These are phyloP conservation scores for Golubevia pallescens DNA, from an alignment of 1,284 basidiomycete species.

Conservation along the genomic window DNA sequence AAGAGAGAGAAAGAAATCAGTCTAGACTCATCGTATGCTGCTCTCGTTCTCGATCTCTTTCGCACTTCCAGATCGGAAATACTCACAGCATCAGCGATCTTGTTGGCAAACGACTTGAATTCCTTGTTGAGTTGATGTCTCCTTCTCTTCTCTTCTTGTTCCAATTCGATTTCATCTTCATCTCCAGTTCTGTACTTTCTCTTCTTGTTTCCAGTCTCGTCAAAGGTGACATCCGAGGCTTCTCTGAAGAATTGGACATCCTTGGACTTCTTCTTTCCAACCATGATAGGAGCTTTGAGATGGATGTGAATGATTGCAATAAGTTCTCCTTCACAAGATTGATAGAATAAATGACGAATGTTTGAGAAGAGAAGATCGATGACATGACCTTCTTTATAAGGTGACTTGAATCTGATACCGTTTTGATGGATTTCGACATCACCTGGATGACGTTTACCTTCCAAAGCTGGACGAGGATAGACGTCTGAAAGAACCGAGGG, in stretches of 20 bases:
- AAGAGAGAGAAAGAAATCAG: background rate
- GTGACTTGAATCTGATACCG: slow-evolving; percentile 89
- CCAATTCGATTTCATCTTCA: slow-evolving; percentile 98
- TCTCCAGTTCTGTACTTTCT: slow-evolving; percentile 96
- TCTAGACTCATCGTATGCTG: no score
- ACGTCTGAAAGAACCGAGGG: slow-evolving; percentile 76
- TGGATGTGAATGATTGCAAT: slow-evolving; percentile 94
- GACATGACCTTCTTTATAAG: slow-evolving; percentile 77
- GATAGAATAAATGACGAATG: slow-evolving; percentile 98
- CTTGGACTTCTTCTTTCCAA: slow-evolving; percentile 98
- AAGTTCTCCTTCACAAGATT: slow-evolving; percentile 95
- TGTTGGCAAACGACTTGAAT: slow-evolving; percentile 91
- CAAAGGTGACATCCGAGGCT: slow-evolving; percentile 95
- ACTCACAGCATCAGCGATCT: slow-evolving; percentile 82
- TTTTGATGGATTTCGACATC: slow-evolving; percentile 98
- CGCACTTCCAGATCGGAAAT: background rate
- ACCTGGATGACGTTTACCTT: slow-evolving; percentile 86
- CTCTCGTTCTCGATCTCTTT: background rate
- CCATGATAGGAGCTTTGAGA: slow-evolving; percentile 94
- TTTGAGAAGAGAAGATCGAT: slow-evolving; percentile 95
- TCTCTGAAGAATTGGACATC: slow-evolving; percentile 99
- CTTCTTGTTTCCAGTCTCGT: slow-evolving; percentile 98
- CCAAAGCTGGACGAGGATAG: slow-evolving; percentile 88
- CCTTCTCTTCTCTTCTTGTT: slow-evolving; percentile 92
- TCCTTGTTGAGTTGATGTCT: slow-evolving; percentile 90